These are phyloP conservation scores for Platanus orientalis DNA, from an alignment of 164 flowering plant genomes.

Conservation along the genomic window DNA sequence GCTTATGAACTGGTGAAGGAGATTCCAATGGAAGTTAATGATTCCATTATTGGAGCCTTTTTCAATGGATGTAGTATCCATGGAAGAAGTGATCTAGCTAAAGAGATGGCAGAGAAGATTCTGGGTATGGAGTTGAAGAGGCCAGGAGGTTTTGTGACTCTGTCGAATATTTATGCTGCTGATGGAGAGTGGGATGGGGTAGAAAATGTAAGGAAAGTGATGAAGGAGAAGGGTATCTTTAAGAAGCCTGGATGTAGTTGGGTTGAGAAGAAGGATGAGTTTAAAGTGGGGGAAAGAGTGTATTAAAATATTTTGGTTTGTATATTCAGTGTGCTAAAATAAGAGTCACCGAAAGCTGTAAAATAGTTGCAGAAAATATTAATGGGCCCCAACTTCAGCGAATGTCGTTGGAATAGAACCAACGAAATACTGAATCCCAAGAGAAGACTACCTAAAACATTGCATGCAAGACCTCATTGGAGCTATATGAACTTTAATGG, in stretches of 20 bases:
- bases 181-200: constrained; percentile 61
- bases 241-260: constrained; percentile 48
- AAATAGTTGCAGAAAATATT: no score
- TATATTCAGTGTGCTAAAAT: no score
- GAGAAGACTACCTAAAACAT: no score
- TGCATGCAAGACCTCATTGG: no score
- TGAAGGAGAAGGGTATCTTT: constrained; percentile 43
- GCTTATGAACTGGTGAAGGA: constrained; percentile 51
- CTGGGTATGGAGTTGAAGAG: constrained; percentile 29
- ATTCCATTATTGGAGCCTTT: constrained; percentile 61
- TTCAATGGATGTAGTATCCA: constrained; percentile 63
- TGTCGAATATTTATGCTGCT: constrained; percentile 67
- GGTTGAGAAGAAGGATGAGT: constrained; percentile 25
- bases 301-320: neutral
- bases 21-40: constrained; percentile 35
- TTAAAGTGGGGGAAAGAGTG: constrained; percentile 5
- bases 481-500: no score
- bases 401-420: no score
- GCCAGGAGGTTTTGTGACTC: constrained; percentile 48
- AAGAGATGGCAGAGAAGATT: constrained; percentile 34
- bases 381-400: no score
- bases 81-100: constrained; percentile 55
- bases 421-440: no score
- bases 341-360: no score
- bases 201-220: constrained; percentile 48